Conservation (phyloP, 2,329 filamentous ascomycete species). For the Exophiala bonariae region DNA sequence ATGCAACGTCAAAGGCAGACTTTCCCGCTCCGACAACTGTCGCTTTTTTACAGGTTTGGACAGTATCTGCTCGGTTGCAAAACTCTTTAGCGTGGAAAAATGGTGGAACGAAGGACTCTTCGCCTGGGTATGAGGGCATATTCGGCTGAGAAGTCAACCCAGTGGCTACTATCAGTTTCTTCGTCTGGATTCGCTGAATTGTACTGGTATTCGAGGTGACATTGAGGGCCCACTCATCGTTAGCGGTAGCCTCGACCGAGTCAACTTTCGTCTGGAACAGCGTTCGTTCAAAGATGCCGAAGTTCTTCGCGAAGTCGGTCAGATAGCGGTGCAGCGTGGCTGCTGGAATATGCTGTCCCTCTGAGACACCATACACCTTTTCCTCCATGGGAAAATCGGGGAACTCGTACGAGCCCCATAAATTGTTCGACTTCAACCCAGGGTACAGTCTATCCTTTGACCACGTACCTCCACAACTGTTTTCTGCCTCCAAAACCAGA, state of each 20-base stretch:
- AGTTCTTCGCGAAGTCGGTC: slow-evolving; percentile 54
- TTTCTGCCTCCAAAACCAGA: slow-evolving; percentile 57
- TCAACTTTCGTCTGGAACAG: slow-evolving; percentile 53
- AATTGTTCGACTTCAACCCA: slow-evolving; percentile 70
- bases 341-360: slow-evolving; percentile 60
- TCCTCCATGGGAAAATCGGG: slow-evolving; percentile 69
- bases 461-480: slow-evolving; percentile 68
- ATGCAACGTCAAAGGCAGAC: slow-evolving; percentile 63
- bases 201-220: slow-evolving; percentile 22
- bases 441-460: slow-evolving; percentile 63
- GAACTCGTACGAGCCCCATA: slow-evolving; percentile 70
- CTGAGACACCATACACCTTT: slow-evolving; percentile 48
- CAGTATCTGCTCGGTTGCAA: slow-evolving; percentile 35
- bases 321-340: slow-evolving; percentile 57
- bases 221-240: slow-evolving; percentile 38
- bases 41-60: slow-evolving; percentile 39
- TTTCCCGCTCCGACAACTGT: slow-evolving; percentile 62
- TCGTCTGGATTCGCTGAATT: slow-evolving; percentile 29
- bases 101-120: slow-evolving; percentile 50
- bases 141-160: slow-evolving; percentile 60
- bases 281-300: slow-evolving; percentile 50
- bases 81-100: slow-evolving; percentile 61
- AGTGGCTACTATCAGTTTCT: slow-evolving; percentile 61
- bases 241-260: slow-evolving; percentile 43
- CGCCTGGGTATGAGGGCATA: slow-evolving; percentile 52